Evolutionary conservation across 805 yeast genomes (phyloP), one percentile per base, ranked within the genome.

Genomic region (Cyberlindnera xishuangbannaensis): DNA sequence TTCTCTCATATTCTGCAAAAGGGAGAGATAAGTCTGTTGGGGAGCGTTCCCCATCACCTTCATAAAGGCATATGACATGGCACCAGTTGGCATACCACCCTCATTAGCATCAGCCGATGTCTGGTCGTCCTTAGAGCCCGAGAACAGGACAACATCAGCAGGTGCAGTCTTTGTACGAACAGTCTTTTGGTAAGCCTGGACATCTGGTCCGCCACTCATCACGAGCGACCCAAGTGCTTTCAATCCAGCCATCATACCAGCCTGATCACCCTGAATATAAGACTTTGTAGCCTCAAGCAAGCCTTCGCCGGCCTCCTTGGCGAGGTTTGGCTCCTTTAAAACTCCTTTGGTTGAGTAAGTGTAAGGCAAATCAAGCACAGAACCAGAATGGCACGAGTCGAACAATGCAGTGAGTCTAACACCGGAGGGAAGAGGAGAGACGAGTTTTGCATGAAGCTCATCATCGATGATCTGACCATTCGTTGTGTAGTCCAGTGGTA

Each of bases 311-410:
- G 84, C 79, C 42, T 81, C 87, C 53, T 81, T 78, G 62, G 80
- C 71, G 46, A 83, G 57, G 52, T 78, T 82, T 27, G 88, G 88
- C 56, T 83, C 94, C 58, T 84, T 85, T 31, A 84, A 53, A 4
- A 82, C 77, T 40, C 95, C 95, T 53, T 83, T 81, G 13, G 90
- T 83, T 4, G 92, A 81, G 57, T 85, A 85, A 30, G 73, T 67
- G 47, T 73, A 85, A 2, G 95, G 95, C 38, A 85, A 61, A 56
- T 85, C 95, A 44, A 85, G 57, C 1, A 73, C 90, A 2, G 90
- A 74, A 10, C 95, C 95, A 1, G 90, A 81, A 53, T 85, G 95
- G 55, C 95, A 85, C 10, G 86, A 78, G 58, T 85, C 95, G 47
- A 80, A 84, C 38, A 84, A 60, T 1, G 88, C 87, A 4, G 94